Evolutionary conservation across 2,329 filamentous ascomycete genomes (phyloP).

Genomic region (Epichloe elymi): DNA sequence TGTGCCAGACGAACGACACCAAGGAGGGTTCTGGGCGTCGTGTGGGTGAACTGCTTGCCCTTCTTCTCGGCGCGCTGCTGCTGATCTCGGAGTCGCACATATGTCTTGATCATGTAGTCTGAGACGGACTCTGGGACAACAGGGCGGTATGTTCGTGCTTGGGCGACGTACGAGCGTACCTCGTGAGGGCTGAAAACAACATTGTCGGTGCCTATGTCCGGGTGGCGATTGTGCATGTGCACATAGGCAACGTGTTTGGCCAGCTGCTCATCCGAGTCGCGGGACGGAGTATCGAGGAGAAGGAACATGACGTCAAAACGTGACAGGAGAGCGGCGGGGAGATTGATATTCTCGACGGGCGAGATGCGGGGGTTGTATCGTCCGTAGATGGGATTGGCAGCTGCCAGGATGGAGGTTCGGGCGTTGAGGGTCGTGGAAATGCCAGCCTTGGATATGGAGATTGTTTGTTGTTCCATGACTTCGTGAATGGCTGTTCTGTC

Average conservation of each 20-base stretch:
- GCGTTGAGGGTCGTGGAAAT: conserved; percentile 77
- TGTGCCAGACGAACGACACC: conserved; percentile 88
- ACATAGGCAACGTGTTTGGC: conserved; percentile 93
- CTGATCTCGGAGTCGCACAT: conserved; percentile 84
- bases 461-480: conserved; percentile 82
- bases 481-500: conserved; percentile 75
- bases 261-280: conserved; percentile 82
- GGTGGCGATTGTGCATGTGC: conserved; percentile 92
- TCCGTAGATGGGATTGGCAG: conserved; percentile 92
- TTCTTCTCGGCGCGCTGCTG: conserved; percentile 84
- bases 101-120: conserved; percentile 95
- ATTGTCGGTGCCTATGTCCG: conserved; percentile 48
- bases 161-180: conserved; percentile 90
- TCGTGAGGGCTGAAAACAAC: conserved; percentile 86
- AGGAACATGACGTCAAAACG: conserved; percentile 97
- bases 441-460: conserved; percentile 66
- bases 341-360: conserved; percentile 97
- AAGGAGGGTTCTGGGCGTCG: conserved; percentile 83
- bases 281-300: conserved; percentile 83
- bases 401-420: conserved; percentile 86
- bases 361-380: conserved; percentile 98
- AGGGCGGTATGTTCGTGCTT: conserved; percentile 79
- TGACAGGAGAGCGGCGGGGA: conserved; percentile 90
- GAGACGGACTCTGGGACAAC: conserved; percentile 73
- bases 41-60: conserved; percentile 88